Base-by-base conservation (phyloP, 139 green algal genomes). In the Ettlia oleoabundans region DNA sequence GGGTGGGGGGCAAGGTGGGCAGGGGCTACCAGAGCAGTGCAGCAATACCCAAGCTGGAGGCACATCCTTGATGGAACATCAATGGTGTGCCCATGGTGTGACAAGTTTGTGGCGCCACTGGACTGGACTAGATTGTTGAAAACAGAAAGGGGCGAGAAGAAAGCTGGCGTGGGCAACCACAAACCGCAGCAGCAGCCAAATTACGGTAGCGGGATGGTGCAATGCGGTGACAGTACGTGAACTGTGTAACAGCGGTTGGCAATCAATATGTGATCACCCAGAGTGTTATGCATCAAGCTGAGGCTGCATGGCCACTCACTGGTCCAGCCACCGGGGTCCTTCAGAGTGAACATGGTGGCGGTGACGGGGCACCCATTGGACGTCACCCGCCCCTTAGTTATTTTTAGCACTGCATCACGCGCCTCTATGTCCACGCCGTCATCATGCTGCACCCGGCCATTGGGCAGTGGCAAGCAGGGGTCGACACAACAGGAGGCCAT, bases 341-440 rank as follows among this genome's bases (percentile, higher is more conserved):
- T 52, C 35, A 38, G 26, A 1, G 35, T 32, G 21, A 80, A 80
- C 53, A 80, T 69, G 22, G 73, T 80, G 53, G 73, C 73, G 2
- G 73, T 68, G 0, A 79, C 53, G 24, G 62, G 73, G 73, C 73
- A 80, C 30, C 73, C 73, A 24, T 68, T 28, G 28, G 53, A 24
- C 3, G 53, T 35, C 32, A 26, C 38, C 22, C 58, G 58, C 3
- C 73, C 73, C 73, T 80, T 33, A 0, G 58, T 67, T 35, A 80
- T 24, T 9, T 68, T 28, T 10, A 80, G 35, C 52, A 80, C 63
- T 22, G 73, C 53, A 9, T 37, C 30, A 35, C 73, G 52, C 1
- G 73, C 51, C 73, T 67, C 53, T 9, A 13, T 33, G 38, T 80
- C 73, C 18, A 80, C 37, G 35, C 73, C 73, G 53, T 80, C 73